Base-by-base conservation (phyloP, 371 early-diverging fungal genomes). In the Blakeslea trispora region DNA sequence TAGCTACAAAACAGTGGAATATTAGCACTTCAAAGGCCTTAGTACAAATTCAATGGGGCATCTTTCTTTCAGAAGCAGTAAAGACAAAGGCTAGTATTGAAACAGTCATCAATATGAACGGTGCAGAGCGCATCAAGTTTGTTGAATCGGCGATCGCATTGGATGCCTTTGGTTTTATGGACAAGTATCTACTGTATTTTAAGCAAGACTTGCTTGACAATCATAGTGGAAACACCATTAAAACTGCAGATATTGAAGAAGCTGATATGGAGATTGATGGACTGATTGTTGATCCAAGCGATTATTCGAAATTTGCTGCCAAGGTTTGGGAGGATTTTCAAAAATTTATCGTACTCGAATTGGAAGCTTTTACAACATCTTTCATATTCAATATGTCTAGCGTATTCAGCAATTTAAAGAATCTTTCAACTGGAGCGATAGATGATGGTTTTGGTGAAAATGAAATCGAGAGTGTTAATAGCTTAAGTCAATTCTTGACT, bases 161-260 rank as follows among this genome's bases (percentile, higher is more conserved):
- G 42, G 72, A 82, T 23, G 84, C 84, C 1, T 90, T 90, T 55
- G 77, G 76, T 46, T 91, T 69, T 39, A 59, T 69, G 66, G 66
- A 62, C 42, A 43, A 54, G 0, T 69, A 66, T 54, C 41, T 69
- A 0, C 23, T 69, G 39, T 63, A 69, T 35, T 69, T 69, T 13
- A 66, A 69, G 34, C 66, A 69, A 44, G 61, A 39, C 13, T 14
- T 31, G 3, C 35, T 32, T 1, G 35, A 55, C 3, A 40, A 34
- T n/a, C 28, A 23, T 1, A 39, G 47, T 21, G 52, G 43, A 9
- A 31, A 40, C 17, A 55, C 21, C 24, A 49, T 53, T 4, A 13
- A 8, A n/a, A 45, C 59, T 13, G 18, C 37, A 24, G 55, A 63
- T 31, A 18, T 21, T 22, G 57, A 41, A 37, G 51, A 60, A 19